These are phyloP conservation scores for Ganoderma lucidum DNA, from an alignment of 1,284 basidiomycete species.

Conservation along the genomic window DNA sequence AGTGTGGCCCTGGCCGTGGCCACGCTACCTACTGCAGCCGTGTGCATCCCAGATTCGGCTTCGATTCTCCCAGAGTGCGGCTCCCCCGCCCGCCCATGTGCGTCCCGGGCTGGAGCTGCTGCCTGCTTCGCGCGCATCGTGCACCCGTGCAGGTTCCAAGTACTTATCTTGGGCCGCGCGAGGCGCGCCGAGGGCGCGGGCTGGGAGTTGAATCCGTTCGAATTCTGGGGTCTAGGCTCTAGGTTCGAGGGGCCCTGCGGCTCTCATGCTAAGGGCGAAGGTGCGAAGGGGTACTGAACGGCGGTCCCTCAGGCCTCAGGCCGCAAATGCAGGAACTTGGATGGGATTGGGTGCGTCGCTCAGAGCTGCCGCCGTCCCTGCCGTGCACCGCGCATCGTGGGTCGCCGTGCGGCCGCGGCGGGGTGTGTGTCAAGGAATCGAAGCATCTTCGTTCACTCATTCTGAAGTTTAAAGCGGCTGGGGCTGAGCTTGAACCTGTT, in stretches of 20 bases:
- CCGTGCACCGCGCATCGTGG: conserved; percentile 2
- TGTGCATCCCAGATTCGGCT: neutral
- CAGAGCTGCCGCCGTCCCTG: neutral
- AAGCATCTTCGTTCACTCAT: neutral
- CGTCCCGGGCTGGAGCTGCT: neutral
- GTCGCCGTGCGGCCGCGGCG: neutral
- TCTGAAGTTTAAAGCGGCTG: neutral
- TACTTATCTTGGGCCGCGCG: conserved; percentile 4
- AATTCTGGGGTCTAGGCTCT: neutral
- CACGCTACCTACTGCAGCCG: conserved; percentile 8
- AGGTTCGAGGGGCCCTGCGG: conserved; percentile 5
- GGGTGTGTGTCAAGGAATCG: neutral
- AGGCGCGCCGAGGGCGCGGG: neutral
- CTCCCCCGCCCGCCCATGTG: conserved; percentile 4
- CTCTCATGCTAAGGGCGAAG: neutral
- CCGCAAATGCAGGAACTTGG: neutral
- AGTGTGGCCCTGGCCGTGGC: neutral
- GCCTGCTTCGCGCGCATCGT: conserved; percentile 13
- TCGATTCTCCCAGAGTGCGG: neutral
- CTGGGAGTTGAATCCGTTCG: neutral
- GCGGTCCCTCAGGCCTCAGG: neutral
- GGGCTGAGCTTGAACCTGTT: neutral
- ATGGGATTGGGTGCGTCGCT: neutral
- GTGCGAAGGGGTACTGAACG: neutral
- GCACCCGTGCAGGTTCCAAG: conserved; percentile 5